Base-by-base conservation (phyloP, 306 rosid species). In the Hippophae gyantsensis region DNA sequence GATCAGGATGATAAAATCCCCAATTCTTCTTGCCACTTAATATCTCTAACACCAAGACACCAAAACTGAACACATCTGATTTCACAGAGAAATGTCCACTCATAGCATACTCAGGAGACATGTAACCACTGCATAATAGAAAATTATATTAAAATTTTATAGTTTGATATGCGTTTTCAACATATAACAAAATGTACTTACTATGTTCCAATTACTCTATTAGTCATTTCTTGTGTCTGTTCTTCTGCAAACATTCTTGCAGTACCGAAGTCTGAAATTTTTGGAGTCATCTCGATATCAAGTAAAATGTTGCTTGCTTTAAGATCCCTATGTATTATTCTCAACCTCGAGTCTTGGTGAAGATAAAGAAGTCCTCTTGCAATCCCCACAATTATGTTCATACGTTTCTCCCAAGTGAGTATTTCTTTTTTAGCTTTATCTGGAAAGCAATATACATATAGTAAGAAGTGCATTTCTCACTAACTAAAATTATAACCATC, bases 31-130 rank as follows among this genome's bases (percentile, higher is more conserved):
- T 81, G 18, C 90, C 87, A 61, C 72, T 74, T 41, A 84, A 70
- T 14, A 81, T 72, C 58, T 84, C 92, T 51, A 81, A 27, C 11
- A 76, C 79, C 40, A 81, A 40, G 18, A 84, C 90, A 7, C 90
- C 84, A 58, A 84, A 84, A 43, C 86, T 84, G 52, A 78, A 84
- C 51, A 71, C 82, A 71, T 84, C 90, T 10, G 92, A 84, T 64
- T 81, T 84, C 43, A 78, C 66, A 0, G 92, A 84, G 55, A 81
- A 84, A 7, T 42, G 63, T 1, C 92, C 92, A 0, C 78, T 79
- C 67, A 81, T 84, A 10, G 90, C 90, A 62, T 75, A 81, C 48
- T 84, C 90, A 7, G 90, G 86, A 23, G 90, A 56, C 90, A 84
- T 84, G 25, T 84, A 81, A 3, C 86, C 90, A 61, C 90, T 80